Evolutionary conservation across 2,329 filamentous ascomycete species (phyloP).

Genomic region (Verticillium dahliae): DNA sequence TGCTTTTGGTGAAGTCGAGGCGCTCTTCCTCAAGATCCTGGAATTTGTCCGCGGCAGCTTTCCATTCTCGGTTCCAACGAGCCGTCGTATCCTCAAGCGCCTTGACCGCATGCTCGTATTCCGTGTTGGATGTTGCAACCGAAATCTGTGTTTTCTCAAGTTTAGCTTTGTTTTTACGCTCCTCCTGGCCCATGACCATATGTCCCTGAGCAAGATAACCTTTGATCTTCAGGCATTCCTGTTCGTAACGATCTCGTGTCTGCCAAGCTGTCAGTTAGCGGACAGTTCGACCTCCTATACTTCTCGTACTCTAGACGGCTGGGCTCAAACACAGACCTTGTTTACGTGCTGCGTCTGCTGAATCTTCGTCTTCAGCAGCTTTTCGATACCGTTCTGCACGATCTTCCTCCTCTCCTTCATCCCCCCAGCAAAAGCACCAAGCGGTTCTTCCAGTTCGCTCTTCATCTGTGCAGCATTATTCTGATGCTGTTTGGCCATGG

Average conservation of each 20-base stretch:
- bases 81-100: constrained; percentile 89
- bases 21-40: constrained; percentile 97
- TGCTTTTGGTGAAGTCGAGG: constrained; percentile 95
- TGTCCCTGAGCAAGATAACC: constrained; percentile 97
- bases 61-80: constrained; percentile 98
- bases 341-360: constrained; percentile 88
- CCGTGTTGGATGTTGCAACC: constrained; percentile 80
- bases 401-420: constrained; percentile 98
- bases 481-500: constrained; percentile 90
- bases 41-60: constrained; percentile 95
- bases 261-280: constrained; percentile 20
- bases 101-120: constrained; percentile 92
- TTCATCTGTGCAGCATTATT: constrained; percentile 92
- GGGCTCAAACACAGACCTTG: constrained; percentile 53
- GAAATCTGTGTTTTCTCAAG: constrained; percentile 98
- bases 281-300: too few relatives aligned
- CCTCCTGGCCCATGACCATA: constrained; percentile 99
- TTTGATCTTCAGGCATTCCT: constrained; percentile 97
- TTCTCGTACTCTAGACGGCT: not conserved
- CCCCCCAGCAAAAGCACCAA: constrained; percentile 83
- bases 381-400: constrained; percentile 88
- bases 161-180: constrained; percentile 97
- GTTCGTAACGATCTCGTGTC: constrained; percentile 91
- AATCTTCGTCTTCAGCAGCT: constrained; percentile 85
- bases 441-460: constrained; percentile 86